Evolutionary conservation across 1,284 basidiomycete species (phyloP).

Genomic region (Leccinum fuscescens): DNA sequence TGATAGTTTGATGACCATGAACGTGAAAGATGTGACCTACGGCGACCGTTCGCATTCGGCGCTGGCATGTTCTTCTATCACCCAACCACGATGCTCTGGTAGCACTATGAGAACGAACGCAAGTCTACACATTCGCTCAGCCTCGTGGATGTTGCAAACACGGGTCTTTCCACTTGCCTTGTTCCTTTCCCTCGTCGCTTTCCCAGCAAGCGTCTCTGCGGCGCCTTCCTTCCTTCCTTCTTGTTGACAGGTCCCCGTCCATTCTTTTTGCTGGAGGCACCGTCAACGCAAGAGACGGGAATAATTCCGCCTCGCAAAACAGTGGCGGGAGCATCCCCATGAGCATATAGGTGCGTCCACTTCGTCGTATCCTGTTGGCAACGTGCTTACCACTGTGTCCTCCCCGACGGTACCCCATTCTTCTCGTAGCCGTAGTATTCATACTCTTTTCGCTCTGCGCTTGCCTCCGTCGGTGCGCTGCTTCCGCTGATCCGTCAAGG

Average conservation of each 20-base stretch:
- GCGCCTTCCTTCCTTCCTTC: constrained; percentile 4
- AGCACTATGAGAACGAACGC: constrained; percentile 2
- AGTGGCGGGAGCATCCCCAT: constrained; percentile 13
- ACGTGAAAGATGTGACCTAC: not conserved
- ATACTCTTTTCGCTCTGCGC: constrained; percentile 21
- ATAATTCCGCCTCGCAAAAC: not conserved
- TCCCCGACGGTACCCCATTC: constrained; percentile 16
- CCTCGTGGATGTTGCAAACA: constrained; percentile 4
- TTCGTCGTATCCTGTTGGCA: not conserved
- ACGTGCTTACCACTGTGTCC: not conserved
- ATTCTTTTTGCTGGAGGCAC: not conserved
- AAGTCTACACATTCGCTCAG: not conserved
- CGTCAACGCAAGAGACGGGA: constrained; percentile 1
- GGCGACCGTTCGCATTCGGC: not conserved
- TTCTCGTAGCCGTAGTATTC: constrained; percentile 25
- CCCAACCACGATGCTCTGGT: constrained; percentile 5
- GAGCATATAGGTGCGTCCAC: constrained; percentile 24
- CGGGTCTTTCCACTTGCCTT: not conserved
- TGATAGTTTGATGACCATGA: constrained; percentile 11
- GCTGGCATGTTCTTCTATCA: constrained; percentile 3
- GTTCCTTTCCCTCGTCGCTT: constrained; percentile 9
- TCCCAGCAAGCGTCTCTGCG: constrained; percentile 10
- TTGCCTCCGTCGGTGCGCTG: constrained; percentile 21
- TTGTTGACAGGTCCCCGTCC: not conserved
- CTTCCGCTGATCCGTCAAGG: not conserved